Percentiles rank a stretch among this genome's conserved stretches.
phyloP scores from a whole-genome alignment of 805 yeast genomes.

The Spencermartinsiella europaea region DNA sequence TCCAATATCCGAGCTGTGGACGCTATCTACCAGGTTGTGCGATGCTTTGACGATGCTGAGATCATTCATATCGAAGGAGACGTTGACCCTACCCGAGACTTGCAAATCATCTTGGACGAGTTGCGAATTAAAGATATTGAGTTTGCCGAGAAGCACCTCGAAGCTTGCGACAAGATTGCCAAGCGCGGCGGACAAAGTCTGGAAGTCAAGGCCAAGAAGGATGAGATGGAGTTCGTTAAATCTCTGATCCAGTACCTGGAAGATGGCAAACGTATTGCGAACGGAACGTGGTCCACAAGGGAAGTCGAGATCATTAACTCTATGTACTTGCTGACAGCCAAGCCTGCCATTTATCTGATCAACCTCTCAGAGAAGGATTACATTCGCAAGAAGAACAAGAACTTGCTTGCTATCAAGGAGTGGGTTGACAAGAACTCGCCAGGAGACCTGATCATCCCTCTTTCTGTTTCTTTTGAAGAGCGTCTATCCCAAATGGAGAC shows the following conservation, averaged over 20 bases:
- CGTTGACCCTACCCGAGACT: slow-evolving; percentile 91
- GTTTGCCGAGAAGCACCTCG: slow-evolving; percentile 80
- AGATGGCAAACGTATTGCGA: slow-evolving; percentile 83
- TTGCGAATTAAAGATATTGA: slow-evolving; percentile 95
- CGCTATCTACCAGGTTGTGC: slow-evolving; percentile 95
- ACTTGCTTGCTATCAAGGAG: slow-evolving; percentile 70
- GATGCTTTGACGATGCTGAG: slow-evolving; percentile 97
- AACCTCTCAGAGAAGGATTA: slow-evolving; percentile 88
- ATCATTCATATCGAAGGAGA: slow-evolving; percentile 96
- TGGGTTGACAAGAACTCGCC: slow-evolving; percentile 90
- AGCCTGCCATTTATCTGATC: slow-evolving; percentile 88
- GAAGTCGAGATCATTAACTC: slow-evolving; percentile 88
- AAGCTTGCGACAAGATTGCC: slow-evolving; percentile 70
- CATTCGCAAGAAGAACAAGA: slow-evolving; percentile 83
- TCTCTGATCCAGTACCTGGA: slow-evolving; percentile 71
- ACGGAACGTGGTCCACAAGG: slow-evolving; percentile 79
- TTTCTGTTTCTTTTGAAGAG: slow-evolving; percentile 89
- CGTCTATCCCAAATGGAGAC: slow-evolving; percentile 81
- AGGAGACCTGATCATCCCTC: slow-evolving; percentile 86
- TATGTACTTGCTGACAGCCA: slow-evolving; percentile 86
- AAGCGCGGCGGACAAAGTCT: slow-evolving; percentile 84
- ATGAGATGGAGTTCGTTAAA: slow-evolving; percentile 57
- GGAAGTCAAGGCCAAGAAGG: slow-evolving; percentile 41
- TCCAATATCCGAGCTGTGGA: slow-evolving; percentile 96
- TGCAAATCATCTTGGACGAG: slow-evolving; percentile 86